Percentiles rank a stretch among this genome's conserved stretches.
Evolutionary conservation across 1,139 yeast species (phyloP).

Genomic region (Arxiozyma bovina): DNA sequence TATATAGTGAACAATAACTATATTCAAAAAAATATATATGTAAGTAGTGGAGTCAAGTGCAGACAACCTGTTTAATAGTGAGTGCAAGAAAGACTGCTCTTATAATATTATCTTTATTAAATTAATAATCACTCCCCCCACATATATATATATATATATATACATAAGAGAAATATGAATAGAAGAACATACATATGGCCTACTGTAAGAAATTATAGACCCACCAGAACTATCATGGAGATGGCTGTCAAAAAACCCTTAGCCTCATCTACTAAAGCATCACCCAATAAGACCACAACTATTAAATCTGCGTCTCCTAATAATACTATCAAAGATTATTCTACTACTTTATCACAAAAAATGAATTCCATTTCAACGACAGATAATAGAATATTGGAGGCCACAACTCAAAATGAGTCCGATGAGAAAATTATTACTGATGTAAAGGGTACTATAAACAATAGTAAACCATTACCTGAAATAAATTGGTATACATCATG

Average conservation of each 20-base stretch:
- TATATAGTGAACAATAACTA: neutral
- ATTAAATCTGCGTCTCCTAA: neutral
- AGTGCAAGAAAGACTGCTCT: neutral
- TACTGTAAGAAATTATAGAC: neutral
- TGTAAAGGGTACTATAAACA: neutral
- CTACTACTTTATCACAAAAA: conserved; percentile 2
- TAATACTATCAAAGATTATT: neutral
- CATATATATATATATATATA: neutral
- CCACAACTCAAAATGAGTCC: neutral
- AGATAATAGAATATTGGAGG: conserved; percentile 1
- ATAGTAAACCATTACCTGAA: neutral
- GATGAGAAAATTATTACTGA: neutral
- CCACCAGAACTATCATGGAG: neutral
- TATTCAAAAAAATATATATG: no score
- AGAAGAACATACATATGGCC: neutral
- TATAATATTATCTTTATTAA: neutral
- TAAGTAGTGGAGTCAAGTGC: neutral
- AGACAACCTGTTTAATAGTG: neutral
- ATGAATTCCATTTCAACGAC: neutral
- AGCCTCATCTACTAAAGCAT: neutral
- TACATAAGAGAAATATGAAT: neutral
- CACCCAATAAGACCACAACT: neutral
- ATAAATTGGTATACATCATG: conserved; percentile 67
- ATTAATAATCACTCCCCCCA: neutral
- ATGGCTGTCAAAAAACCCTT: conserved; percentile 1